Percentiles rank a stretch among this genome's conserved stretches.
phyloP scores from a whole-genome alignment of 2,329 filamentous ascomycete genomes.

The Chrysoporthe cubensis region DNA sequence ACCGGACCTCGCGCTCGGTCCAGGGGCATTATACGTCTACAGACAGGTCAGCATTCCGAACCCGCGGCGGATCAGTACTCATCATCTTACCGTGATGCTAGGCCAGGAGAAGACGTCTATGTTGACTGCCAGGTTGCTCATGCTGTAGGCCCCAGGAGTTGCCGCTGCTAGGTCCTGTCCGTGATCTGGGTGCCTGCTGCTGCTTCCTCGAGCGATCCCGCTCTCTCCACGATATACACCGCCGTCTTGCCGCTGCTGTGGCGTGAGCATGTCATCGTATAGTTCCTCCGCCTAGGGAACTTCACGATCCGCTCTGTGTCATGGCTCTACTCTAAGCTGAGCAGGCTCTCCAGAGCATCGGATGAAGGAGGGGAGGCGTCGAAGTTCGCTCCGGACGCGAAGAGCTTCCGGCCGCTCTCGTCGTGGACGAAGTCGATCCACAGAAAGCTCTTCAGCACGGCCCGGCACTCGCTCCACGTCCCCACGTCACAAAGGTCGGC shows the following conservation, averaged over 20 bases:
- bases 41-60: not conserved
- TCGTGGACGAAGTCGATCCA: conserved; percentile 27
- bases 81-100: not conserved
- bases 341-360: not conserved
- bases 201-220: too few species aligned
- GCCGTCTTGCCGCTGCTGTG: too few species aligned
- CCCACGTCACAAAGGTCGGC: conserved; percentile 28
- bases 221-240: too few species aligned
- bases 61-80: too few species aligned
- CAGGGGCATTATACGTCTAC: not conserved
- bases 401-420: not conserved
- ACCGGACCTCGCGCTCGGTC: not conserved
- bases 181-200: too few species aligned
- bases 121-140: not conserved
- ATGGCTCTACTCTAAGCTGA: not conserved
- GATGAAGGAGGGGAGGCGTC: not conserved
- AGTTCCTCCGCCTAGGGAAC: not conserved
- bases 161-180: too few species aligned
- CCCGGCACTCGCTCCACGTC: conserved; percentile 29
- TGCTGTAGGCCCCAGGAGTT: not conserved
- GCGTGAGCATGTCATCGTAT: too few species aligned
- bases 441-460: conserved; percentile 8
- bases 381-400: not conserved
- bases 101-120: not conserved
- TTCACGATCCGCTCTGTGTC: not conserved